phyloP scores from a whole-genome alignment of 2,329 filamentous ascomycete species.

The Epichloe gansuensis region DNA sequence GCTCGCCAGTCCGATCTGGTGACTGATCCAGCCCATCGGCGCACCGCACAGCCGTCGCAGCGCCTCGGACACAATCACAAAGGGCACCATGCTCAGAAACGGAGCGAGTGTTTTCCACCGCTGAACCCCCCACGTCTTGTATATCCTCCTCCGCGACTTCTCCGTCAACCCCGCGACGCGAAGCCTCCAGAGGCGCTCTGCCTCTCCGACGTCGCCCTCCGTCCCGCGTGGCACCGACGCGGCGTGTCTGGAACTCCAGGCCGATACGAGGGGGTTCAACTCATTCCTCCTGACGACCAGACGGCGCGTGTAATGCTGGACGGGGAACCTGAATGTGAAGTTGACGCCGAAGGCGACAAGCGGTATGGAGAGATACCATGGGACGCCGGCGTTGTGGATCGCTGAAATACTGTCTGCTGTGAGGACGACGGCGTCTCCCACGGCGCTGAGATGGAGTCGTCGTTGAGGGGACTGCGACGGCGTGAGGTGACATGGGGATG shows the following conservation, averaged over 20 bases:
- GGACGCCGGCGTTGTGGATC: constrained; percentile 31
- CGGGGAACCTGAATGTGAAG: constrained; percentile 32
- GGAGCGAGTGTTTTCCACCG: constrained; percentile 31
- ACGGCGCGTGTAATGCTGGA: constrained; percentile 27
- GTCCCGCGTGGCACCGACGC: background rate
- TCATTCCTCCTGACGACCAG: constrained; percentile 18
- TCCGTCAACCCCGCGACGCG: constrained; percentile 15
- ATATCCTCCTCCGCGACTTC: constrained; percentile 20
- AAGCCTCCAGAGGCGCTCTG: constrained; percentile 12
- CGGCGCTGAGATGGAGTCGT: constrained; percentile 21
- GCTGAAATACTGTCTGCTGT: constrained; percentile 31
- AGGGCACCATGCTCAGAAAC: constrained; percentile 32
- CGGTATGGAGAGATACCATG: constrained; percentile 43
- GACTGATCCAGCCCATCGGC: constrained; percentile 18
- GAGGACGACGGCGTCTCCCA: constrained; percentile 22
- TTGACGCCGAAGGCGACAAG: constrained; percentile 35
- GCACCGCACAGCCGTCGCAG: constrained; percentile 32
- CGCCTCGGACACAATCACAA: constrained; percentile 37
- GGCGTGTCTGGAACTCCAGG: constrained; percentile 19
- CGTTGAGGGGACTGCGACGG: constrained; percentile 6
- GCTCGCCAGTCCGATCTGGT: constrained; percentile 17
- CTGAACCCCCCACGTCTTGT: constrained; percentile 30
- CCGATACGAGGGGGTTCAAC: constrained; percentile 18
- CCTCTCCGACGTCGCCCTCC: constrained; percentile 2
- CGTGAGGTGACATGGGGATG: background rate